Conservation (phyloP, 2,329 filamentous ascomycete genomes). For the Myriosclerotinia scirpicola region DNA sequence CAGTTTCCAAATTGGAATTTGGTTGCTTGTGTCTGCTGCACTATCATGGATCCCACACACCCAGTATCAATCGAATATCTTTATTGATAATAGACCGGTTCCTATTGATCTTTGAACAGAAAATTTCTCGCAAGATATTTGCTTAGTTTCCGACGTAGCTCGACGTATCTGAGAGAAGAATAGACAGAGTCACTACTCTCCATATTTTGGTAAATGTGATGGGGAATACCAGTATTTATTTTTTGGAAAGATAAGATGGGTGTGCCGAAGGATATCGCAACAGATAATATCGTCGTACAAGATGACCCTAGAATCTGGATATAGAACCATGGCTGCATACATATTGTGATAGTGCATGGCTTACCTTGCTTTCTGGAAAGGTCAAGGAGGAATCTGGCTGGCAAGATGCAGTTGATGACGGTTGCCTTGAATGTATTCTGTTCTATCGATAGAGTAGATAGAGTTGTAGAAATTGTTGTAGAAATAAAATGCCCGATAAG, state of each 20-base stretch:
- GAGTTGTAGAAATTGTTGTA: background rate
- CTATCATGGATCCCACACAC: conserved; percentile 1
- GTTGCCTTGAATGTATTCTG: background rate
- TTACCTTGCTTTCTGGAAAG: background rate
- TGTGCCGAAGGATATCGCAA: background rate
- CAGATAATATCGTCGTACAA: background rate
- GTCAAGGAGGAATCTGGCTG: background rate
- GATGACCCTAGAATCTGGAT: background rate
- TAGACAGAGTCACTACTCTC: background rate
- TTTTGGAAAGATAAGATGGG: background rate
- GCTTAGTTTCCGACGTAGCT: background rate
- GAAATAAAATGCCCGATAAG: background rate
- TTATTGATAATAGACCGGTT: background rate
- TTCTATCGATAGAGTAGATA: background rate
- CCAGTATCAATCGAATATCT: background rate
- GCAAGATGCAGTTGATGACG: background rate
- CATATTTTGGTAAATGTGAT: background rate
- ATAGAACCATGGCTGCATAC: background rate
- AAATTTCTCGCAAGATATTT: background rate
- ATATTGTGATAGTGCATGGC: background rate
- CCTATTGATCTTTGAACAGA: background rate
- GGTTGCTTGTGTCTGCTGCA: background rate
- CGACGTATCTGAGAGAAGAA: background rate
- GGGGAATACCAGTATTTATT: too few relatives aligned
- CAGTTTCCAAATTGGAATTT: background rate